Conservation (phyloP, 192 early-diverging fungal species). For the Entomortierella chlamydospora region DNA sequence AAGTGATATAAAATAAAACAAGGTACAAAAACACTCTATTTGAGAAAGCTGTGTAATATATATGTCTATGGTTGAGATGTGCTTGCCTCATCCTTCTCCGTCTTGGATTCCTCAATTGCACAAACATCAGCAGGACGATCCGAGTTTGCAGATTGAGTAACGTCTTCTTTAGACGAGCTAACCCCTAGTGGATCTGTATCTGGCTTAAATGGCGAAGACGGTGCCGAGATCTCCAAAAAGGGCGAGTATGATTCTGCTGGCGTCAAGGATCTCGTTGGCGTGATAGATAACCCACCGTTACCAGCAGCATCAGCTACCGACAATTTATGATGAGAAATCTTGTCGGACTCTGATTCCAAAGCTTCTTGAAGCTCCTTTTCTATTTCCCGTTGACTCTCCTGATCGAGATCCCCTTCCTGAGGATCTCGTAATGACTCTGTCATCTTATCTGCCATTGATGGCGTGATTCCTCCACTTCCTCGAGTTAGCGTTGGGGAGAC, state of each 20-base stretch:
- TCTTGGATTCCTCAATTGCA: no score
- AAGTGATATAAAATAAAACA: no score
- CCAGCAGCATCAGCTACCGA: not conserved
- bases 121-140: no score
- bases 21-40: no score
- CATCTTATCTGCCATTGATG: not conserved
- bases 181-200: slow-evolving; percentile 1
- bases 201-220: slow-evolving; percentile 19
- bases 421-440: not conserved
- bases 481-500: slow-evolving; percentile 36
- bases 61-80: no score
- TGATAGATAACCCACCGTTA: not conserved
- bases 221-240: slow-evolving; percentile 40
- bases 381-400: slow-evolving; percentile 29
- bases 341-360: slow-evolving; percentile 25
- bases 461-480: not conserved
- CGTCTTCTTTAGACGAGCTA: not conserved
- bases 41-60: no score
- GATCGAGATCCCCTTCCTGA: not conserved
- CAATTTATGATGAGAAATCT: not conserved
- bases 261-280: slow-evolving; percentile 20
- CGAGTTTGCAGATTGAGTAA: no score
- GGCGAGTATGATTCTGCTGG: slow-evolving; percentile 39
- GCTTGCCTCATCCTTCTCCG: no score
- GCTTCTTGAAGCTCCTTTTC: slow-evolving; percentile 48